Conservation (phyloP, 768 basidiomycete genomes). For the Lactarius evosmus region DNA sequence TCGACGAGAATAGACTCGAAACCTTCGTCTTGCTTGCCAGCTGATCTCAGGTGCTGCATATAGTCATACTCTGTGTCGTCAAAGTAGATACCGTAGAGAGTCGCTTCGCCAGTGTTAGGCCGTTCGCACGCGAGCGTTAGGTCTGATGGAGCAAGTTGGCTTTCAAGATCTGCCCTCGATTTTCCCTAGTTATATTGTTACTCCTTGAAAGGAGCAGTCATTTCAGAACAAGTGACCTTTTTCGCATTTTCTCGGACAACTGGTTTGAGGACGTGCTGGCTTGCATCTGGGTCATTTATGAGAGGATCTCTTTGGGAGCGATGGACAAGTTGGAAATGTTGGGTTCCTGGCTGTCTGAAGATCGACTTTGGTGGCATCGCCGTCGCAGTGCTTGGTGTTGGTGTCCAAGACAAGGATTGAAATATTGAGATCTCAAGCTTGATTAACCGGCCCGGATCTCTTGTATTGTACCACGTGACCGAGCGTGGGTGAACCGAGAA, state of each 20-base stretch:
- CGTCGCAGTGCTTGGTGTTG: background rate
- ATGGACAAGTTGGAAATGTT: conserved; percentile 96
- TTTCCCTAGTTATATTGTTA: conserved; percentile 53
- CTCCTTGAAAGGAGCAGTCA: conserved; percentile 2
- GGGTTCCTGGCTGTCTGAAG: conserved; percentile 84
- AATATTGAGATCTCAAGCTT: background rate
- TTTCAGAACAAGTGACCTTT: conserved; percentile 45
- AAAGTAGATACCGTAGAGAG: conserved; percentile 86
- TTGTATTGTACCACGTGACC: conserved; percentile 5
- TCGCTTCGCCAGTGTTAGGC: conserved; percentile 78
- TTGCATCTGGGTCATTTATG: conserved; percentile 88
- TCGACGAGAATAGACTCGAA: conserved; percentile 80
- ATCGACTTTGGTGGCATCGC: conserved; percentile 78
- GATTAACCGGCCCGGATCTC: background rate
- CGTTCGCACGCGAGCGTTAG: conserved; percentile 44
- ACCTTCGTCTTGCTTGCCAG: conserved; percentile 75
- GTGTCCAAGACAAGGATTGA: too few species aligned
- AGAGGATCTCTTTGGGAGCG: conserved; percentile 94
- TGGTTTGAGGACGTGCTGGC: conserved; percentile 83
- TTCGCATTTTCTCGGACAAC: conserved; percentile 69
- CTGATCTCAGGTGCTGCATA: conserved; percentile 88
- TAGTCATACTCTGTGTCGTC: conserved; percentile 98
- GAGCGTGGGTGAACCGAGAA: background rate
- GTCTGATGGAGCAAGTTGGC: conserved; percentile 46
- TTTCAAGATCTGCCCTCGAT: conserved; percentile 78